Base-by-base conservation (phyloP, 75 land plant genomes). In the Isoetes taiwanensis region DNA sequence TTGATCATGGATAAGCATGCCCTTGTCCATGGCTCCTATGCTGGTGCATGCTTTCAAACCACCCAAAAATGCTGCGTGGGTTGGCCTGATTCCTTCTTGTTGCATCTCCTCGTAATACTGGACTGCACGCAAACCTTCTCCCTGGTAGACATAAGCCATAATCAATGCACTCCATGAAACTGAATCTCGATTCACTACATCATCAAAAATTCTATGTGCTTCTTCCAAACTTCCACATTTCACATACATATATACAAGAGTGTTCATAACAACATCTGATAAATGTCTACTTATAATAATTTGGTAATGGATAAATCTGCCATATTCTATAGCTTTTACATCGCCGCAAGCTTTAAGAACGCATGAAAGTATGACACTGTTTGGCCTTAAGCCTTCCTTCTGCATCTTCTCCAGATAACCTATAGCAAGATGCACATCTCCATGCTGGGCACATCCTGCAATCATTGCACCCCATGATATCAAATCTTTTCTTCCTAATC, bases 21-120 rank as follows among this genome's bases (percentile, higher is more conserved):
- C 62, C 14, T 61, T 54, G 41, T 41, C 25, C 30, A 42, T 24
- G 10, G 57, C 63, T 50, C 57, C 63, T 23, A 60, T 11, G 37
- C 37, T 42, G 0, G 25, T 21, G 29, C 62, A 60, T 24, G 62
- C 62, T 41, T 60, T 60, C 11, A 60, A 28, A 19, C 40, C 55
- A 2, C 31, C 20, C n/a, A 42, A 24, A 25, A 42, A 60, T 24
- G 56, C 34, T 25, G 3, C 32, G 37, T 2, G 2, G 32, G 14
- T 20, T 1, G 4, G 26, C 19, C 11, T 32, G n/a, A n/a, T n/a
- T n/a, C 33, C 10, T 23, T 30, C 57, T 21, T 9, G 1, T 30
- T 56, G 5, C 57, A 56, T 56, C 14, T 56, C 33, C 34, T 32
- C 23, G 34, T 30, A 56, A 3, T 32, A 11, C 32, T 56, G 12